Evolutionary conservation across 2,329 filamentous ascomycete genomes (phyloP), one percentile per base, ranked within the genome.

Genomic region (Colletotrichum eremochloae): DNA sequence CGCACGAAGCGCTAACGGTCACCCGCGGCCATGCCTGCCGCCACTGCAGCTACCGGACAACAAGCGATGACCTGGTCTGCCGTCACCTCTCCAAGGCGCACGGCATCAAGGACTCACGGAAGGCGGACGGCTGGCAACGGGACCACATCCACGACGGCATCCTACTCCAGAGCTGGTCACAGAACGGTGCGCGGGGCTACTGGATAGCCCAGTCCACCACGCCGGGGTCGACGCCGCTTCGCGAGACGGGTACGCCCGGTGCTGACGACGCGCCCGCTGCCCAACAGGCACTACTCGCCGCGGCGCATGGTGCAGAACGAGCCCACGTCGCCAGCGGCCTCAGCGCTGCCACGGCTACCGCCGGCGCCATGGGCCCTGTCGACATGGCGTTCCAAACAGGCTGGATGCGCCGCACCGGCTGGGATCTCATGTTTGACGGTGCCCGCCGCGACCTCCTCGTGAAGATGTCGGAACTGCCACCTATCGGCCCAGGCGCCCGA

Each of bases 381-480:
- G n/a, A 64, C 6, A 12, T 46, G 33, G 62, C 62, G 14, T 31
- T 64, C 36, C 5, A 64, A n/a, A 64, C 50, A 14, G 29, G 9
- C 62, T 64, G n/a, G 36, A 64, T 64, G 50, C 38, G 50, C 24
- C 24, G 38, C 38, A 56, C 62, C 14, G 62, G 62, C 36, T 64
- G 50, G 62, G 62, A 42, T 55, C 14, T 31, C 2, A 64, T 64
- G 50, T 56, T 64, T 4, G 33, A 56, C 24, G 46, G 62, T 15
- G 36, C 62, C 62, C 14, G 36, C 33, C 15, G 62, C 11, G n/a
- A 56, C 38, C 20, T 55, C 5, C 62, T 64, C 3, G 24, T 64
- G 14, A 18, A 6, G 31, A 55, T 55, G 50, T 64, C 24, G 20
- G 24, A 64, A 50, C 62, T 64, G 62, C 62, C 24, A 38, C 36